Percentiles rank a stretch among this genome's conserved stretches.
Evolutionary conservation across 2,329 filamentous ascomycete species (phyloP).

Genomic region (Sporothrix variecibatus): DNA sequence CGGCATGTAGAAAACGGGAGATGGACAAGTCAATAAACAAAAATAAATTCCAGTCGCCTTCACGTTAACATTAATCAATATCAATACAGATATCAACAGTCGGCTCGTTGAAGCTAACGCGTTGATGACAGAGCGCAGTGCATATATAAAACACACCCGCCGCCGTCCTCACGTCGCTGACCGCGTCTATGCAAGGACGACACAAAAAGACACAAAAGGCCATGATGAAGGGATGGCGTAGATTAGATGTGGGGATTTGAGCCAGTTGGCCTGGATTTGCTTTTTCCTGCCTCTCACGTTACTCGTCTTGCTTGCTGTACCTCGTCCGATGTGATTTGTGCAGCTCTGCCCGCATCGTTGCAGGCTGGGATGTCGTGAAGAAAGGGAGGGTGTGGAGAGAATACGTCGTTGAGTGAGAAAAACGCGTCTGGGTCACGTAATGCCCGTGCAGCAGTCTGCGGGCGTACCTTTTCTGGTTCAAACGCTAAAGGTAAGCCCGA

Average conservation of each 20-base stretch:
- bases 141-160: neutral
- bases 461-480: conserved; percentile 13
- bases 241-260: conserved; percentile 21
- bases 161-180: neutral
- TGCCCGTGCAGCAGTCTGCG: neutral
- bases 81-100: neutral
- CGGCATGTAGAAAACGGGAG: conserved; percentile 7
- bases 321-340: neutral
- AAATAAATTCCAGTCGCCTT: neutral
- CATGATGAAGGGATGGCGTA: conserved; percentile 18
- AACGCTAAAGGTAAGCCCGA: neutral
- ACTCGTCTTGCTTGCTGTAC: neutral
- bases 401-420: neutral
- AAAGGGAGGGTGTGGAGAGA: conserved; percentile 1
- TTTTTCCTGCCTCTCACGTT: neutral
- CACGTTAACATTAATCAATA: neutral
- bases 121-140: neutral
- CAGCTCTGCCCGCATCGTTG: neutral
- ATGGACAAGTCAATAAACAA: conserved; percentile 1
- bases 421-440: neutral
- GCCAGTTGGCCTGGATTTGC: neutral
- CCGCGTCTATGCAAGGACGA: neutral
- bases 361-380: conserved; percentile 5
- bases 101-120: neutral
- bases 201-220: neutral